phyloP scores from a whole-genome alignment of 805 yeast genomes.

The Dipodascus albidus region DNA sequence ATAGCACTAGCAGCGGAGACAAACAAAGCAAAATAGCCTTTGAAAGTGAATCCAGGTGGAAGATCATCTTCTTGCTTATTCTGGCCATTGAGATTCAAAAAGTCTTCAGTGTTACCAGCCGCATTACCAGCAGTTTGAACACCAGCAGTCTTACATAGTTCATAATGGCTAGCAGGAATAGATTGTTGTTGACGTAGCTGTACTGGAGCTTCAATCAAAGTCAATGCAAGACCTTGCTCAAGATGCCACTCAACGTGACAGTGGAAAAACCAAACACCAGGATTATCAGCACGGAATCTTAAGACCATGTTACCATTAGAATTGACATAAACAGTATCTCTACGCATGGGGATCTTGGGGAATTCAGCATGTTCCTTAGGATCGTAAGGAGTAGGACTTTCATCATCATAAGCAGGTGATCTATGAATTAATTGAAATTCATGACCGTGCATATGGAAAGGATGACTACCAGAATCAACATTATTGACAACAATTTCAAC shows the following conservation, averaged over 20 bases:
- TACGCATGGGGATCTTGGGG: slow-evolving; percentile 69
- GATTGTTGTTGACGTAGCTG: slow-evolving; percentile 37
- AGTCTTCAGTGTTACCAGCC: slow-evolving; percentile 59
- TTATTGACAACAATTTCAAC: slow-evolving; percentile 80
- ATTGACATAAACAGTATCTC: slow-evolving; percentile 72
- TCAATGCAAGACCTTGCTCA: slow-evolving; percentile 81
- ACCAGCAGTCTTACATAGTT: slow-evolving; percentile 46
- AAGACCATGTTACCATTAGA: slow-evolving; percentile 79
- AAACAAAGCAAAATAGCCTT: slow-evolving; percentile 86
- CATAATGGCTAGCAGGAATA: slow-evolving; percentile 45
- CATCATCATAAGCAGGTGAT: slow-evolving; percentile 46
- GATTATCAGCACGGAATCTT: slow-evolving; percentile 86
- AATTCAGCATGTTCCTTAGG: slow-evolving; percentile 37
- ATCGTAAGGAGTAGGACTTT: slow-evolving; percentile 46
- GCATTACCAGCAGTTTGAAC: slow-evolving; percentile 63
- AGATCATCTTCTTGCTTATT: slow-evolving; percentile 50
- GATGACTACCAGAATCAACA: slow-evolving; percentile 85
- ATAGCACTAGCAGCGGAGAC: slow-evolving; percentile 77
- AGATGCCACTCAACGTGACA: slow-evolving; percentile 99
- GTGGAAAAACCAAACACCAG: slow-evolving; percentile 98
- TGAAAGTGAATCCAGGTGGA: slow-evolving; percentile 82
- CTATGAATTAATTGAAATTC: slow-evolving; percentile 74
- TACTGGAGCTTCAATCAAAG: slow-evolving; percentile 73
- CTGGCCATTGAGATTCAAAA: slow-evolving; percentile 54
- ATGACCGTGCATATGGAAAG: slow-evolving; percentile 96